Percentiles rank a stretch among this genome's conserved stretches.
Evolutionary conservation across 345 rosid genomes (phyloP).

Genomic region (Punica granatum): DNA sequence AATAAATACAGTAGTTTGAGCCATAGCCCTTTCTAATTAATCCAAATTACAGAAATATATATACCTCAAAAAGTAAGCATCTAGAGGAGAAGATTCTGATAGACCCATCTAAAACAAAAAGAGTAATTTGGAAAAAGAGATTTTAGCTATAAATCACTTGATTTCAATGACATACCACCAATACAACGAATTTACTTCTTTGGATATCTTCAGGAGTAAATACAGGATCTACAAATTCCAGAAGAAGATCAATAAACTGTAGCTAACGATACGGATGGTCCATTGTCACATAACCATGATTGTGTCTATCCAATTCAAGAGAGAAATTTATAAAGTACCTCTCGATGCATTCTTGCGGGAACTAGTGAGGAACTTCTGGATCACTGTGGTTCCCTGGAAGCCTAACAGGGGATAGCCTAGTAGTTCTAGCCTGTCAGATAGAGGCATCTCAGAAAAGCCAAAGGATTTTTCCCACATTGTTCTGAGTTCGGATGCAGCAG

Average conservation of each 20-base stretch:
- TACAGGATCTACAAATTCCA: slow-evolving; percentile 5
- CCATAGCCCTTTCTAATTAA: neutral
- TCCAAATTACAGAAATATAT: neutral
- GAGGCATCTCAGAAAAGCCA: slow-evolving; percentile 24
- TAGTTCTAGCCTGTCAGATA: slow-evolving; percentile 14
- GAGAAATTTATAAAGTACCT: neutral
- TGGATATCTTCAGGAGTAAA: slow-evolving; percentile 1
- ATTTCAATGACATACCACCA: slow-evolving; percentile 8
- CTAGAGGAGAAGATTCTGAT: neutral
- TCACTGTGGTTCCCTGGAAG: slow-evolving; percentile 24
- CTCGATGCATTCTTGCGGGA: slow-evolving; percentile 2
- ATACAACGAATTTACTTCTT: neutral
- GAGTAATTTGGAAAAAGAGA: no score
- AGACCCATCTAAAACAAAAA: neutral
- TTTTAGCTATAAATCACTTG: neutral
- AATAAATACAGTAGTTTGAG: neutral
- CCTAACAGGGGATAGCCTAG: slow-evolving; percentile 21
- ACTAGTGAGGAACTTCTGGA: slow-evolving; percentile 15
- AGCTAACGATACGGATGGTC: neutral
- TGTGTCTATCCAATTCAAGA: neutral
- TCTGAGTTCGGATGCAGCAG: slow-evolving; percentile 18
- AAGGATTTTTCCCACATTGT: slow-evolving; percentile 26
- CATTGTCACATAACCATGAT: neutral
- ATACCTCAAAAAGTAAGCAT: neutral
- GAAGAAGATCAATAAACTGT: neutral